Evolutionary conservation across 495 filamentous ascomycete species (phyloP).

Genomic region (Neurospora intermedia): DNA sequence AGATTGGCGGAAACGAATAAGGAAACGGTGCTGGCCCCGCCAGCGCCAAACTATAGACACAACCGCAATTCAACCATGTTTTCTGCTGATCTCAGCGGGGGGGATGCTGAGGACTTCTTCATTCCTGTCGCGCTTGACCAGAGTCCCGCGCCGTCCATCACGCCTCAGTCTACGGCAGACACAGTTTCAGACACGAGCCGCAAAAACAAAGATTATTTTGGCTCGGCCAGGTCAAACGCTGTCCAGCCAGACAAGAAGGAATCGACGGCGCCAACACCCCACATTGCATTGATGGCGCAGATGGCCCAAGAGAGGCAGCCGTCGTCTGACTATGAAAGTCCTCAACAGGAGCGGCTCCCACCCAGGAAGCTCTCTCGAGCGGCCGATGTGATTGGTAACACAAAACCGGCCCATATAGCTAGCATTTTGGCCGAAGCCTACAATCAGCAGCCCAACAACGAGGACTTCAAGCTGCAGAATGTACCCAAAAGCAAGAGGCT

Average conservation of each 20-base stretch:
- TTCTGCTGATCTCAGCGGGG: constrained; percentile 47
- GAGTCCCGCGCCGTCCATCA: constrained; percentile 52
- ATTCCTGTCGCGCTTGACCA: constrained; percentile 89
- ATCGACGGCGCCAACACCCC: constrained; percentile 52
- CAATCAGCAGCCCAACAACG: constrained; percentile 15
- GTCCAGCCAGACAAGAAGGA: constrained; percentile 25
- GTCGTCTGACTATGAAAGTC: constrained; percentile 39
- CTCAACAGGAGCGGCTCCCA: constrained; percentile 26
- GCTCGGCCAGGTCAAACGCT: constrained; percentile 16
- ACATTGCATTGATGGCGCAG: constrained; percentile 89
- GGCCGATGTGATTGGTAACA: constrained; percentile 22
- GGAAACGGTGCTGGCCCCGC: constrained; percentile 54
- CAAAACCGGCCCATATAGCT: constrained; percentile 15
- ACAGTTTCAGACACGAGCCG: constrained; percentile 26
- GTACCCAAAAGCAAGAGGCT: constrained; percentile 59
- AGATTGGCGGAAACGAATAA: constrained; percentile 26
- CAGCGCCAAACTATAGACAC: constrained; percentile 66
- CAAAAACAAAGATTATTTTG: constrained; percentile 45
- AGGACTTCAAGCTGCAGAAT: constrained; percentile 67
- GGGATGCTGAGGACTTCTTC: constrained; percentile 64
- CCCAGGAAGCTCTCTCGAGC: constrained; percentile 37
- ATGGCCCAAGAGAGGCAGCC: constrained; percentile 71
- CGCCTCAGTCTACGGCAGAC: constrained; percentile 48
- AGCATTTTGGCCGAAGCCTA: not conserved
- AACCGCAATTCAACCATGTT: constrained; percentile 63